Evolutionary conservation across 2,329 filamentous ascomycete species (phyloP), one percentile per base, ranked within the genome.

Genomic region (Domatiomyces catenatus): DNA sequence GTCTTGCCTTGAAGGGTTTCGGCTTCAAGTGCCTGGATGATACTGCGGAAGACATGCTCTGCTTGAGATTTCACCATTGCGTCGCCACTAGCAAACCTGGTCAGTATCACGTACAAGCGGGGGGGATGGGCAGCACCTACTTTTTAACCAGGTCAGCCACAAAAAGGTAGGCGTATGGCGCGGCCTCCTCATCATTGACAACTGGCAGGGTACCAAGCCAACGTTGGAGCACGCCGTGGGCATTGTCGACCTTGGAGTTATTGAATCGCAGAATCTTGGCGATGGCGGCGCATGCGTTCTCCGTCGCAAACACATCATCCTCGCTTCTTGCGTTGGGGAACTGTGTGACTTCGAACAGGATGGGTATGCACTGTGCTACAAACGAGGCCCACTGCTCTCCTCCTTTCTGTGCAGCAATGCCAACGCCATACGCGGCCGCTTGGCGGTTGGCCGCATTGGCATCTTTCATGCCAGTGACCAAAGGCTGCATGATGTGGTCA

Each of bases 181-280:
- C 92, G 3, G 92, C 92, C 70, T 98, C 92, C 66, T 98, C 92
- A 58, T 98, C 92, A 62, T 94, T 95, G 15, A 83, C 81, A 48
- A 98, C 84, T 0, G 92, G 92, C 36, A 98, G 73, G 0, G 90
- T 95, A 57, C 87, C 81, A 47, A 98, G 71, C 92, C 92, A 98
- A 64, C 84, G 83, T n/a, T 74, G 71, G 43, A 87, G 80, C 22
- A 95, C 75, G 39, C 84, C 77, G 62, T 92, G 82, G 47, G 79
- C 74, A 61, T 93, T 86, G 49, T 73, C 74, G 17, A 98, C 81
- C 63, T 84, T 85, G 58, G 74, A 74, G 20, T 80, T 72, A 67
- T 94, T 95, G 71, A 83, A 95, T 65, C 94, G 88, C 57, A 98
- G 74, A 49, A 98, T 90, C 75, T 98, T 98, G 36, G 92, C 92